These are phyloP conservation scores for Parathielavia hyrcaniae DNA, from an alignment of 495 filamentous ascomycete species.

Conservation along the genomic window DNA sequence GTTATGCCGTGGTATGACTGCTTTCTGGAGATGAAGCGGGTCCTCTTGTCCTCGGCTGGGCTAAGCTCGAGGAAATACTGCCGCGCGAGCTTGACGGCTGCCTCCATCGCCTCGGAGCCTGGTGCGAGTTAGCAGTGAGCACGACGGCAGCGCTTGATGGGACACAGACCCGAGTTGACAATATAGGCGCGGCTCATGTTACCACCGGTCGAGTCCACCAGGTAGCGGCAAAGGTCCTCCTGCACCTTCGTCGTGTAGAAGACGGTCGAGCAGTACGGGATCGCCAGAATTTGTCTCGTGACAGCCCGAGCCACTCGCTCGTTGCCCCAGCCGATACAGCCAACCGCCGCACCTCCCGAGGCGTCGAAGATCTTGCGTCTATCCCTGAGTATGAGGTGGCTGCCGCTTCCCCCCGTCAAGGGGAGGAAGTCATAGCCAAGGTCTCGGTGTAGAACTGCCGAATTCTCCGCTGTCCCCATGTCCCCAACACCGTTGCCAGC, in stretches of 20 bases:
- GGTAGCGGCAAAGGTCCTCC: conserved; percentile 37
- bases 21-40: conserved; percentile 58
- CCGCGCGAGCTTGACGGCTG: conserved; percentile 55
- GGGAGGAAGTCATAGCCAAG: conserved; percentile 26
- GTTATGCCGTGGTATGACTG: conserved; percentile 75
- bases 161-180: conserved; percentile 52
- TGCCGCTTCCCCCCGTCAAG: conserved; percentile 30
- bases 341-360: conserved; percentile 49
- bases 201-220: conserved; percentile 43
- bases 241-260: conserved; percentile 40
- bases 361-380: conserved; percentile 61
- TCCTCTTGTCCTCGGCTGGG: conserved; percentile 31
- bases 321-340: conserved; percentile 47
- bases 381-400: conserved; percentile 46
- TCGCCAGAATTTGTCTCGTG: conserved; percentile 34
- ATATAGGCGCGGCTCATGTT: conserved; percentile 45
- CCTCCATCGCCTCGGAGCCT: conserved; percentile 39
- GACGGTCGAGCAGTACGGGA: conserved; percentile 41
- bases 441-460: conserved; percentile 35
- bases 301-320: conserved; percentile 42
- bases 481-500: not conserved
- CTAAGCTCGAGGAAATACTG: conserved; percentile 59
- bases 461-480: conserved; percentile 13
- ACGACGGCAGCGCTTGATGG: not conserved
- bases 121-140: conserved; percentile 24